A percentile compares a stretch with the other conserved stretches of the same genome.
Conservation (phyloP, 345 rosid genomes). For the Eutrema yunnanense region DNA sequence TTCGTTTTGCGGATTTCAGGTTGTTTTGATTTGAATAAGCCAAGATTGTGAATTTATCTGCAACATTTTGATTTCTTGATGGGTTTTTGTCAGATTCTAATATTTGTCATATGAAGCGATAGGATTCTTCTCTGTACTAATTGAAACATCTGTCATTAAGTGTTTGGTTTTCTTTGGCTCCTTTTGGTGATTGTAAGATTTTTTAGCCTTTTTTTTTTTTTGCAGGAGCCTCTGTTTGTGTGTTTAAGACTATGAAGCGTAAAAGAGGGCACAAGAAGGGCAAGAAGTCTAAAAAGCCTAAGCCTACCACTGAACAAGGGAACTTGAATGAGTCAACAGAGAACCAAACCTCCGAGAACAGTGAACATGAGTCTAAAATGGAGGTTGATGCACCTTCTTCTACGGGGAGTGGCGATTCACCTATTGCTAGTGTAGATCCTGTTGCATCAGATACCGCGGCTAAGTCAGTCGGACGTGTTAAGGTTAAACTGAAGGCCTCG, state of each 20-base stretch:
- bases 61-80: too few species aligned
- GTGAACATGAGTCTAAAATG: constrained; percentile 49
- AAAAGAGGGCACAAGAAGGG: constrained; percentile 67
- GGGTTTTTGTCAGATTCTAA: too few species aligned
- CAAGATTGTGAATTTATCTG: too few species aligned
- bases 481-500: constrained; percentile 75
- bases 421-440: constrained; percentile 44
- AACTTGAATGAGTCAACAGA: constrained; percentile 19
- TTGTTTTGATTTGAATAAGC: too few species aligned
- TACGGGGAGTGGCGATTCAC: constrained; percentile 54
- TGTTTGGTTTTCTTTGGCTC: too few species aligned
- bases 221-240: neutral
- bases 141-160: too few species aligned
- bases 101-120: too few species aligned
- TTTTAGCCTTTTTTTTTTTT: neutral
- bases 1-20: too few species aligned
- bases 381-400: constrained; percentile 76
- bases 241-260: constrained; percentile 46
- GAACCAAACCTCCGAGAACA: constrained; percentile 32
- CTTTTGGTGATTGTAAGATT: neutral
- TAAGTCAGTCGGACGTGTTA: constrained; percentile 55
- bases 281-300: constrained; percentile 33
- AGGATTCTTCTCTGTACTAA: too few species aligned
- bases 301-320: constrained; percentile 7
- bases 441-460: constrained; percentile 42